Evolutionary conservation across 106 monocot species (phyloP).

Genomic region (Dendrobium catenatum): DNA sequence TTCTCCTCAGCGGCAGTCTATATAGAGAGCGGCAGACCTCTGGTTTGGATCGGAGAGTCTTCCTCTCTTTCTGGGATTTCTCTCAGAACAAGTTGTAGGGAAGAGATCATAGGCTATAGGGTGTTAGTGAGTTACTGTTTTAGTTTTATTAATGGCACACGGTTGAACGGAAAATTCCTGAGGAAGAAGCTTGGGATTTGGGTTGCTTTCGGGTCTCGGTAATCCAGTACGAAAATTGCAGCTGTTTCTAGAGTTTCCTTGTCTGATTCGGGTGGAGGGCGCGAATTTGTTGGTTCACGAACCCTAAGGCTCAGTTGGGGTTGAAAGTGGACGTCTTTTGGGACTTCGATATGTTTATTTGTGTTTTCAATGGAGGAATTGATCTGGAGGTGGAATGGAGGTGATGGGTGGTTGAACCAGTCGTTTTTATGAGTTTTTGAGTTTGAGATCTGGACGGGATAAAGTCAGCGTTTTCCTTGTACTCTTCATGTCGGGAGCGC

Average conservation of each 20-base stretch:
- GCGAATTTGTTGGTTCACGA: not conserved
- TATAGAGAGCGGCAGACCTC: not conserved
- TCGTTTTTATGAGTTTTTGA: not conserved
- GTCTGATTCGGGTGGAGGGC: not conserved
- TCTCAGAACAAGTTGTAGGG: not conserved
- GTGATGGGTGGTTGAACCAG: conserved; percentile 58
- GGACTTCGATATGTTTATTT: not conserved
- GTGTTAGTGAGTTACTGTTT: not conserved
- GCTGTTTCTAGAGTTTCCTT: not conserved
- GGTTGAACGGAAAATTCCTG: not conserved
- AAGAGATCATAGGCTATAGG: not conserved
- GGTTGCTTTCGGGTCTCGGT: not conserved
- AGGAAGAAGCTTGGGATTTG: not conserved
- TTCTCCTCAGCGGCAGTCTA: not conserved
- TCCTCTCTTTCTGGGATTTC: not conserved
- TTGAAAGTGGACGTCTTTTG: not conserved
- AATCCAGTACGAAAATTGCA: not conserved
- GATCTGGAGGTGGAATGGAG: not conserved
- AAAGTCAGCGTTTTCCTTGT: not conserved
- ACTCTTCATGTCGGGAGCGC: conserved; percentile 12
- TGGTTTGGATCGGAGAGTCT: not conserved
- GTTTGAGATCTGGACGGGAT: not conserved
- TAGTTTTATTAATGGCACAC: not conserved
- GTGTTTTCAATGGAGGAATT: not conserved
- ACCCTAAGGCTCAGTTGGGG: not conserved